phyloP scores from a whole-genome alignment of 179 eudicot species.

The Vitellaria paradoxa region DNA sequence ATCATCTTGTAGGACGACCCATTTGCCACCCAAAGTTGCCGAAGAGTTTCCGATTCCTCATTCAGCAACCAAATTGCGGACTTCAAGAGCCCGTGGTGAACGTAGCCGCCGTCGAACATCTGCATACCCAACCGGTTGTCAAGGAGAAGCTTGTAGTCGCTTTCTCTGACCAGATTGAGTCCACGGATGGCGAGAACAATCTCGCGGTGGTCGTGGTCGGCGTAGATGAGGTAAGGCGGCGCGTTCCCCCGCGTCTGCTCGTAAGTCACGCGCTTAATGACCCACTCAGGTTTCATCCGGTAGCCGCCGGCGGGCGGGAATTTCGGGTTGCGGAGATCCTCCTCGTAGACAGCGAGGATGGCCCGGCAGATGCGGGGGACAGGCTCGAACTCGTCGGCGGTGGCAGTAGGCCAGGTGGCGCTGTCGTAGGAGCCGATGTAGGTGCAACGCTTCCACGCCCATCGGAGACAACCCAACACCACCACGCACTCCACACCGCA shows the following conservation, averaged over 20 bases:
- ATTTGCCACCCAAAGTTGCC: conserved; percentile 54
- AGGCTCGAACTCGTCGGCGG: conserved; percentile 66
- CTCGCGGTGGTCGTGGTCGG: conserved; percentile 53
- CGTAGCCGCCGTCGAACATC: conserved; percentile 94
- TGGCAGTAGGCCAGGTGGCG: conserved; percentile 69
- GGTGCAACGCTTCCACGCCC: conserved; percentile 95
- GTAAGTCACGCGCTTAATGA: conserved; percentile 68
- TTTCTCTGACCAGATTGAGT: conserved; percentile 56
- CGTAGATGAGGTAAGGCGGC: conserved; percentile 79
- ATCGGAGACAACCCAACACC: conserved; percentile 58
- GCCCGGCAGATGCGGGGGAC: conserved; percentile 74
- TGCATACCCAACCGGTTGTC: conserved; percentile 72
- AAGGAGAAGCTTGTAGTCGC: conserved; percentile 62
- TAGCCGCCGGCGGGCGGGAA: conserved; percentile 57
- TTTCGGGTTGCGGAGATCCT: conserved; percentile 55
- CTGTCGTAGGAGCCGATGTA: conserved; percentile 86
- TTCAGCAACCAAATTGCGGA: conserved; percentile 76
- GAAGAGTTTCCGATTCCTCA: conserved; percentile 56
- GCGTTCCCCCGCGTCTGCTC: conserved; percentile 58
- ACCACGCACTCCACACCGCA: conserved; percentile 71
- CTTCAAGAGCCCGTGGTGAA: conserved; percentile 75
- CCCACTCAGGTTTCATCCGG: conserved; percentile 58
- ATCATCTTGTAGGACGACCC: conserved; percentile 62
- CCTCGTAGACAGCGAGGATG: conserved; percentile 76
- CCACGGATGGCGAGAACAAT: conserved; percentile 73